phyloP scores from a whole-genome alignment of 225 moss, liverwort and hornwort genomes.

The Bryum argenteum region DNA sequence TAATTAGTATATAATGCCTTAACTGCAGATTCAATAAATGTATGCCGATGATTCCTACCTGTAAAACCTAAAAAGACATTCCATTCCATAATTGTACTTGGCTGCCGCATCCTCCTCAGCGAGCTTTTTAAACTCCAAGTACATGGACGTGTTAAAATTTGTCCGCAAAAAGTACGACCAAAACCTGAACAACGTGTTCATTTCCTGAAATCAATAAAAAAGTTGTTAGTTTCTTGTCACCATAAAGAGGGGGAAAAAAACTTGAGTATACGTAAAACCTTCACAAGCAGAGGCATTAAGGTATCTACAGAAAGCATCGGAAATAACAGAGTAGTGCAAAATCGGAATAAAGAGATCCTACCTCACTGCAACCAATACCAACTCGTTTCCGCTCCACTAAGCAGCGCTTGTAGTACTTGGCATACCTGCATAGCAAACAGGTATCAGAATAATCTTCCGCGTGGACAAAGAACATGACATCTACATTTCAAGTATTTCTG shows the following conservation, averaged over 20 bases:
- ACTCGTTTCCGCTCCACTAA: constrained; percentile 91
- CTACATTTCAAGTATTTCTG: neutral
- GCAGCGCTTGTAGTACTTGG: constrained; percentile 94
- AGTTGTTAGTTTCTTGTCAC: neutral
- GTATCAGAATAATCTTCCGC: neutral
- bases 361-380: constrained; percentile 97
- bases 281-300: too few relatives aligned
- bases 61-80: constrained; percentile 98
- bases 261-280: neutral
- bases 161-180: constrained; percentile 98
- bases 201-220: constrained; percentile 62
- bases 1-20: too few relatives aligned
- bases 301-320: too few relatives aligned
- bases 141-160: constrained; percentile 97
- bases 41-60: constrained; percentile 41
- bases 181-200: constrained; percentile 97
- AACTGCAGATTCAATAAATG: neutral
- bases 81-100: constrained; percentile 96
- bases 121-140: constrained; percentile 87
- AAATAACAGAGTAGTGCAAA: too few relatives aligned
- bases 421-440: constrained; percentile 67
- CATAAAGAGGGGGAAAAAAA: neutral
- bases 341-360: constrained; percentile 13
- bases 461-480: neutral
- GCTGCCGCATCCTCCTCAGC: constrained; percentile 93